Percentiles rank a stretch among this genome's conserved stretches.
Conservation (phyloP, 2,329 filamentous ascomycete species). For the Macrophomina tecta region DNA sequence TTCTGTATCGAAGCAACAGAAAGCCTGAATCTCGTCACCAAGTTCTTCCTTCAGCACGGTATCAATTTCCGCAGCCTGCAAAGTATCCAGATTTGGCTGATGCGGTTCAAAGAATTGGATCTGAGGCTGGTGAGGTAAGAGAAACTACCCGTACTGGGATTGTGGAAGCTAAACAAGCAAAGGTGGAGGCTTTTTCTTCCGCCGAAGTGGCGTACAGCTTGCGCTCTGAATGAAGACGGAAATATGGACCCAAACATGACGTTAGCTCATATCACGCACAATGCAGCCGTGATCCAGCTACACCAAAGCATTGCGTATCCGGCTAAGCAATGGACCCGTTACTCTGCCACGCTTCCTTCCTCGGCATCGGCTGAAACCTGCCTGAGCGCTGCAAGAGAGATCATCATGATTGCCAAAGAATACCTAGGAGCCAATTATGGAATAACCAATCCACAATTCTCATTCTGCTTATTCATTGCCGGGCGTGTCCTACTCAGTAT, state of each 20-base stretch:
- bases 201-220: slow-evolving; percentile 40
- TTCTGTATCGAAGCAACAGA: slow-evolving; percentile 44
- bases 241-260: slow-evolving; percentile 40
- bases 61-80: slow-evolving; percentile 37
- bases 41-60: slow-evolving; percentile 45
- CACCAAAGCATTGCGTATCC: slow-evolving; percentile 42
- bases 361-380: slow-evolving; percentile 36
- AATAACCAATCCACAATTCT: slow-evolving; percentile 42
- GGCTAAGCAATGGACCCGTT: slow-evolving; percentile 37
- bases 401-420: slow-evolving; percentile 36
- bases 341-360: slow-evolving; percentile 34
- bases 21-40: slow-evolving; percentile 42
- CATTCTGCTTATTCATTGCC: slow-evolving; percentile 39
- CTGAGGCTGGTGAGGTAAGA: slow-evolving; percentile 40
- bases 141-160: not conserved
- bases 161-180: not conserved
- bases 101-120: slow-evolving; percentile 41
- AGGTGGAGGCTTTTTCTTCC: slow-evolving; percentile 38
- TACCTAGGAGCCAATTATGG: slow-evolving; percentile 36
- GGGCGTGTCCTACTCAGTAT: slow-evolving; percentile 39
- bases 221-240: slow-evolving; percentile 45
- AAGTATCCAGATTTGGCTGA: slow-evolving; percentile 44
- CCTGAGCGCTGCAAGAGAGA: slow-evolving; percentile 35
- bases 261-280: slow-evolving; percentile 39
- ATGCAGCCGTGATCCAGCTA: slow-evolving; percentile 37